Base-by-base conservation (phyloP, 352 stramenopile genomes). In the Aphanomyces euteiches region DNA sequence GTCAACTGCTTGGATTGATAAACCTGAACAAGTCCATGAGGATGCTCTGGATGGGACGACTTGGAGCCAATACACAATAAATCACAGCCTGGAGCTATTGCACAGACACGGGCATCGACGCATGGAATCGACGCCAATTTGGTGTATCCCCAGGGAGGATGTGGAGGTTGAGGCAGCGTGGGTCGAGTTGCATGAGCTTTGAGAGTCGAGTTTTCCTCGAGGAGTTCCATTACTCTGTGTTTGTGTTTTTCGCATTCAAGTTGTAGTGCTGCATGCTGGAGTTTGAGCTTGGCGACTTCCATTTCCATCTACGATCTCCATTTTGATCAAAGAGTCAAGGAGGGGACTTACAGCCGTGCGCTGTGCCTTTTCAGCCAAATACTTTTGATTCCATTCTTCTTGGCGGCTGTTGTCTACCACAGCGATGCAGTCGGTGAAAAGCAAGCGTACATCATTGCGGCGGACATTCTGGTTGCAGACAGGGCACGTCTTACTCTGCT, bases 381-480 rank as follows among this genome's bases (percentile, higher is more conserved):
- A 88, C 78, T 90, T 90, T 37, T 69, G 66, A 36, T 73, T 81
- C 75, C 88, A 82, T 15, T 80, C 75, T 67, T 85, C 81, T 17
- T 89, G 48, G 13, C 79, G 80, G 12, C 82, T 77, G 73, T 90
- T 93, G 75, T 93, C 85, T 17, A 93, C 83, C 21, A 90, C 81
- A 7, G 85, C 82, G 7, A 90, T 80, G 61, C 88, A 81, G 74
- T 92, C 78, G 7, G 80, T 88, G 67, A 89, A 92, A 38, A 90
- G 69, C 36, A 77, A 72, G 36, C 74, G 77, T 36, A 93, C 82
- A 56, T 93, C 85, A 28, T 75, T 68, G n/a, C 76, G 76, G 13
- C 72, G 73, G 39, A 89, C 77, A 6, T 73, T 37, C 0, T 79
- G 63, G 58, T 78, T 89, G 76, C 85, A 93, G 57, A 89, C 90